Percentiles rank a stretch among this genome's conserved stretches.
Evolutionary conservation across 2,329 filamentous ascomycete genomes (phyloP).

Genomic region (Drechslerella stenobrocha): DNA sequence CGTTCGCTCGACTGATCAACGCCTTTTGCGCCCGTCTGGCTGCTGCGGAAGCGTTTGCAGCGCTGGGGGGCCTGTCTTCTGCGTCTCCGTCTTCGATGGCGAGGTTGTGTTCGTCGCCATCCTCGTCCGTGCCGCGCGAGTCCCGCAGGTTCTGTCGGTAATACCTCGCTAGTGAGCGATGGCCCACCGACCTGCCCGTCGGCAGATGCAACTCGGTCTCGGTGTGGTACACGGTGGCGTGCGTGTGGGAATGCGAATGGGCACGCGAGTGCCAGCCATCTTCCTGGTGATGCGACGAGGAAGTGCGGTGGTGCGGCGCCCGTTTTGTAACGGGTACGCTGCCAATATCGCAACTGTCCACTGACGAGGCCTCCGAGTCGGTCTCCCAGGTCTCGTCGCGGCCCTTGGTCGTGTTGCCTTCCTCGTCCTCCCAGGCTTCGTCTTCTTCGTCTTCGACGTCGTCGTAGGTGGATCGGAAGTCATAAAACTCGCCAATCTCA

Average conservation of each 20-base stretch:
- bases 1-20: conserved; percentile 69
- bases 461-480: conserved; percentile 93
- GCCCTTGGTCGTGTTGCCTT: conserved; percentile 57
- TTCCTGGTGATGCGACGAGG: conserved; percentile 67
- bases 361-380: conserved; percentile 75
- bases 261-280: conserved; percentile 73
- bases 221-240: conserved; percentile 75
- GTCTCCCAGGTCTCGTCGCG: conserved; percentile 92
- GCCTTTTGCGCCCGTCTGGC: conserved; percentile 59
- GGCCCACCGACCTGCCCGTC: conserved; percentile 83
- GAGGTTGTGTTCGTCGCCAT: conserved; percentile 57
- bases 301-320: not conserved
- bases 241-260: conserved; percentile 72
- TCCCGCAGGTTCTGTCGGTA: conserved; percentile 84
- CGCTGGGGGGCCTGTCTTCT: conserved; percentile 56
- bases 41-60: conserved; percentile 46
- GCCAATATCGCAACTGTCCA: conserved; percentile 32
- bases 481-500: conserved; percentile 93
- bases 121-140: conserved; percentile 59
- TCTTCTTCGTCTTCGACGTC: conserved; percentile 67
- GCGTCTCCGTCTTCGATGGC: conserved; percentile 60
- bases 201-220: conserved; percentile 94
- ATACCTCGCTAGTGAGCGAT: conserved; percentile 83
- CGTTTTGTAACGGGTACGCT: conserved; percentile 6
- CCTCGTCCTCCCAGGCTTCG: conserved; percentile 61